phyloP scores from a whole-genome alignment of 305 asterid genomes.

The Fraxinus sp. region DNA sequence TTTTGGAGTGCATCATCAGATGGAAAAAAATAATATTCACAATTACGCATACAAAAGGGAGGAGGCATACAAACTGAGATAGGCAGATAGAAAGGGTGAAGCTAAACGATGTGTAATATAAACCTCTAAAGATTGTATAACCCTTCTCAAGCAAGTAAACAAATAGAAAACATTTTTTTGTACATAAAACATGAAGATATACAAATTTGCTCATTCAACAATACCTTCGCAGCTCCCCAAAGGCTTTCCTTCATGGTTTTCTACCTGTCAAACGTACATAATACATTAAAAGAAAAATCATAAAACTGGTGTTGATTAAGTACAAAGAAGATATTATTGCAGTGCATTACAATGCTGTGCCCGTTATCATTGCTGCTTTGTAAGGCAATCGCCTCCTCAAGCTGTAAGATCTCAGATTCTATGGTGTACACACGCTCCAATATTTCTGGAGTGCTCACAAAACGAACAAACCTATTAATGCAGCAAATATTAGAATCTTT shows the following conservation, averaged over 20 bases:
- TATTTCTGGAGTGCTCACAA: conserved; percentile 96
- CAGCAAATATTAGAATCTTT: conserved; percentile 25
- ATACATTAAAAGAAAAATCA: conserved; percentile 13
- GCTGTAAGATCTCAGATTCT: conserved; percentile 89
- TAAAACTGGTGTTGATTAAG: background rate
- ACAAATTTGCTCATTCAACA: conserved; percentile 11
- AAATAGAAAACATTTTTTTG: background rate
- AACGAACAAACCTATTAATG: conserved; percentile 86
- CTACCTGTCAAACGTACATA: conserved; percentile 46
- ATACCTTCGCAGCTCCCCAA: conserved; percentile 58
- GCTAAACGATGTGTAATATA: background rate
- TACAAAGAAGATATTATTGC: conserved; percentile 14
- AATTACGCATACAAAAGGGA: background rate
- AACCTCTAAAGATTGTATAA: background rate
- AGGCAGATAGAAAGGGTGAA: background rate
- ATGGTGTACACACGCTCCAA: conserved; percentile 86
- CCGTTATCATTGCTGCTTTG: conserved; percentile 61
- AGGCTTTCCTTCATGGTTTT: conserved; percentile 47
- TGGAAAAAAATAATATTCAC: background rate
- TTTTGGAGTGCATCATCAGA: conserved; percentile 5
- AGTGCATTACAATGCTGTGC: conserved; percentile 44
- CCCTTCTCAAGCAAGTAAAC: background rate
- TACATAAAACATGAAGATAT: background rate
- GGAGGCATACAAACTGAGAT: conserved; percentile 2
- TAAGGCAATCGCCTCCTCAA: conserved; percentile 69